These are phyloP conservation scores for Coniella vitis DNA, from an alignment of 2,329 filamentous ascomycete genomes.

Conservation along the genomic window DNA sequence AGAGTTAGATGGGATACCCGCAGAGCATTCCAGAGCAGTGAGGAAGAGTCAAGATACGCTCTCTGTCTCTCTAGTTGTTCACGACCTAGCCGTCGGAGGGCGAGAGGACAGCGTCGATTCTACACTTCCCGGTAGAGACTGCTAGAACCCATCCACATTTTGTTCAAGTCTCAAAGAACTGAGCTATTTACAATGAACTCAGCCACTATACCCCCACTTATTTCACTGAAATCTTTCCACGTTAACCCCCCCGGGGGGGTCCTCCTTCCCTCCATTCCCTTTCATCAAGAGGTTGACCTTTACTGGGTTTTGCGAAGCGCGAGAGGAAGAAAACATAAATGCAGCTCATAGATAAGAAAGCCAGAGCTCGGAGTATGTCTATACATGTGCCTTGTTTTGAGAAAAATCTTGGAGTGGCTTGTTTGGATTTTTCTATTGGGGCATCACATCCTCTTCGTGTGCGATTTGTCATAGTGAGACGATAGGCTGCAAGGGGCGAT, in stretches of 20 bases:
- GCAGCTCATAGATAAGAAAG: not conserved
- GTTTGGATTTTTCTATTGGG: constrained; percentile 8
- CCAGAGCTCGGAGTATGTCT: not conserved
- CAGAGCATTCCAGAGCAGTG: not conserved
- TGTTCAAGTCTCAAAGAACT: not conserved
- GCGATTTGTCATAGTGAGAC: not conserved
- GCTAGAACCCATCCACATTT: not conserved
- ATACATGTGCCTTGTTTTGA: not conserved
- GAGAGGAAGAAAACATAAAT: not conserved
- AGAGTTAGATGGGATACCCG: constrained; percentile 29
- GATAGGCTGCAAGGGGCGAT: not conserved
- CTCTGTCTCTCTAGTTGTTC: not conserved
- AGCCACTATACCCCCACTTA: constrained; percentile 10
- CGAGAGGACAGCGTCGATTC: no score
- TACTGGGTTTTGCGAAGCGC: not conserved
- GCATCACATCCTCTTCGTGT: not conserved
- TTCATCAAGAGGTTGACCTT: no score
- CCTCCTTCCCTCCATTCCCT: not conserved
- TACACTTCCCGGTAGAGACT: no score
- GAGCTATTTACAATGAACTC: no score
- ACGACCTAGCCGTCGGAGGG: no score
- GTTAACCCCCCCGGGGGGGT: no score
- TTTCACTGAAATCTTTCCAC: no score
- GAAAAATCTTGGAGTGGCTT: constrained; percentile 1
- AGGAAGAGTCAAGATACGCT: not conserved